Base-by-base conservation (phyloP, 805 yeast genomes). In the Barnettozyma sp. region DNA sequence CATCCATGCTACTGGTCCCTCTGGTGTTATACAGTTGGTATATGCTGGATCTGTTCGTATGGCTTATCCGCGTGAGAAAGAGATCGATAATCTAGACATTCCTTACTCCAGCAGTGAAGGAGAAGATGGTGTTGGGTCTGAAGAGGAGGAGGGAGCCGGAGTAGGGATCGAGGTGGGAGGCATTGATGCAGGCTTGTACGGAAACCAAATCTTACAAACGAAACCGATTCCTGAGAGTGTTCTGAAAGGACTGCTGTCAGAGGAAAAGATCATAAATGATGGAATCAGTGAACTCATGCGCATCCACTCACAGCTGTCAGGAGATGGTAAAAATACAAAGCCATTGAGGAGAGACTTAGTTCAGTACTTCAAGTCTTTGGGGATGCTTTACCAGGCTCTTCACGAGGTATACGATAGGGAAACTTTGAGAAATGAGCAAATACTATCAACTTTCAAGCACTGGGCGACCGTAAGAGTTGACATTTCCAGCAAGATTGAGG, bases 381-480 rank as follows among this genome's bases (percentile, higher is more conserved):
- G 64, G 2, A 62, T 61, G 34, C 54, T 59, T 24, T 59, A 65
- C 41, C 57, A 60, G 33, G 58, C 70, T 2, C 55, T 67, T 27
- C 51, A 58, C 34, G 76, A 70, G 42, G 43, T 68, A 3, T 70
- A 69, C 44, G 42, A 48, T 4, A 51, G 51, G 8, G 71, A 68
- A 21, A 42, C 55, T 1, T 39, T 44, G 3, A 45, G 51, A 19
- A 57, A 60, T 14, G 41, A 43, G 11, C 33, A 26, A 1, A 45
- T 67, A 12, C 44, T 53, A 6, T 21, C 41, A 4, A 41, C 50
- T 10, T 63, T 71, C 33, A 47, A 52, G 28, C 42, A 44, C 5
- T 69, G 74, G 73, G 69, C 65, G 35, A 34, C 28, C 5, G 57
- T 58, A 23, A 56, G 73, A 24, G 39, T 32, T 18, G 44, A 45